These are phyloP conservation scores for Sporisorium graminicola DNA, from an alignment of 1,284 basidiomycete genomes.

Conservation along the genomic window DNA sequence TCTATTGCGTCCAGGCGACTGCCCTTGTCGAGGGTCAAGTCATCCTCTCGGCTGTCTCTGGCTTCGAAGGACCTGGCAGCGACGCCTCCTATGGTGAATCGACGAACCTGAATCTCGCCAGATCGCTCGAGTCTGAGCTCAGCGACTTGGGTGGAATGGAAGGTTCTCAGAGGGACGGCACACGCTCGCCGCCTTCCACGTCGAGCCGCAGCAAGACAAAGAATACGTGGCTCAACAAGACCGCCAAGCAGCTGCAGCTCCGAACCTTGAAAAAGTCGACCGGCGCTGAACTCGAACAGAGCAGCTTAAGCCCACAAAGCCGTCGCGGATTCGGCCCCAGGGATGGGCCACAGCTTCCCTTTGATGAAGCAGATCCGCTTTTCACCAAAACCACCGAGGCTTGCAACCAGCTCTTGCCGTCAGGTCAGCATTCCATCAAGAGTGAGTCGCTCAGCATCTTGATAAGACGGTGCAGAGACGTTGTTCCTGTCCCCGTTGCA, in stretches of 20 bases:
- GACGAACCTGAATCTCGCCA: background rate
- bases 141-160: background rate
- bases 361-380: conserved; percentile 16
- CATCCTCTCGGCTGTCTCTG: conserved; percentile 33
- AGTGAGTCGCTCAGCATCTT: conserved; percentile 58
- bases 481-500: conserved; percentile 67
- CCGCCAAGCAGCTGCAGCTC: conserved; percentile 54
- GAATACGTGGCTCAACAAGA: conserved; percentile 60
- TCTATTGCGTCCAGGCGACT: conserved; percentile 63
- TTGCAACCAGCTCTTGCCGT: conserved; percentile 22
- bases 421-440: conserved; percentile 35
- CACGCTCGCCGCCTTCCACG: conserved; percentile 1
- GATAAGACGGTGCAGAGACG: conserved; percentile 61
- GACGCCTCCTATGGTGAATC: conserved; percentile 4
- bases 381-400: conserved; percentile 36
- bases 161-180: background rate
- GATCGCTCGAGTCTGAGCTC: conserved; percentile 39
- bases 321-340: conserved; percentile 23
- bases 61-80: conserved; percentile 9
- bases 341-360: background rate
- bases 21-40: conserved; percentile 44
- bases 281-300: conserved; percentile 9
- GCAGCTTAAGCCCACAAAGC: conserved; percentile 1
- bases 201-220: conserved; percentile 21
- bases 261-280: conserved; percentile 29